Conservation (phyloP, 2,329 filamentous ascomycete genomes). For the Hypoxylon sp. region DNA sequence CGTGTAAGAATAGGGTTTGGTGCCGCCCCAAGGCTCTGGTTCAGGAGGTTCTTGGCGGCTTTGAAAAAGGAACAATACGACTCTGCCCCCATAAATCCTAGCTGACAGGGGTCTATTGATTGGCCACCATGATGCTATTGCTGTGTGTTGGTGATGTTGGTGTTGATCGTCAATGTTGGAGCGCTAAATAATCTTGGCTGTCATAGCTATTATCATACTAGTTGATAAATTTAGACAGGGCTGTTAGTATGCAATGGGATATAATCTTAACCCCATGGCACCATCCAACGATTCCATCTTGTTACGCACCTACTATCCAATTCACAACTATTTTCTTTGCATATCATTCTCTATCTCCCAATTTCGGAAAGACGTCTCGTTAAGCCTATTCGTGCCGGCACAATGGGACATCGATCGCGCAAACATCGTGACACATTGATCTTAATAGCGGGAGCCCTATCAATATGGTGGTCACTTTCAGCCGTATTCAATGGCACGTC, state of each 20-base stretch:
- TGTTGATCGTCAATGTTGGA: neutral
- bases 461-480: slow-evolving; percentile 34
- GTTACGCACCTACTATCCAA: neutral
- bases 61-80: neutral
- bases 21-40: neutral
- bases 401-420: slow-evolving; percentile 7
- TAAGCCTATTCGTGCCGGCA: neutral
- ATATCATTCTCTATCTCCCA: neutral
- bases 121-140: neutral
- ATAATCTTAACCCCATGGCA: neutral
- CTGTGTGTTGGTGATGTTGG: slow-evolving; percentile 11
- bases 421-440: slow-evolving; percentile 6
- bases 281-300: neutral
- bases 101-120: neutral
- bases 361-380: neutral
- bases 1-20: neutral
- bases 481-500: slow-evolving; percentile 15
- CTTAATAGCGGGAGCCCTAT: slow-evolving; percentile 7
- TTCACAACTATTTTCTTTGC: too few species aligned
- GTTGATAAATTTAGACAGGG: slow-evolving; percentile 6
- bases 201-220: neutral
- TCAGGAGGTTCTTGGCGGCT: slow-evolving; percentile 15
- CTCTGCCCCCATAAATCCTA: neutral
- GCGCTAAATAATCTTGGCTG: slow-evolving; percentile 6
- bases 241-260: neutral